A percentile compares a stretch with the other conserved stretches of the same genome.
These are phyloP conservation scores for Ganoderma leucocontextum DNA, from an alignment of 1,284 basidiomycete genomes.

Conservation along the genomic window DNA sequence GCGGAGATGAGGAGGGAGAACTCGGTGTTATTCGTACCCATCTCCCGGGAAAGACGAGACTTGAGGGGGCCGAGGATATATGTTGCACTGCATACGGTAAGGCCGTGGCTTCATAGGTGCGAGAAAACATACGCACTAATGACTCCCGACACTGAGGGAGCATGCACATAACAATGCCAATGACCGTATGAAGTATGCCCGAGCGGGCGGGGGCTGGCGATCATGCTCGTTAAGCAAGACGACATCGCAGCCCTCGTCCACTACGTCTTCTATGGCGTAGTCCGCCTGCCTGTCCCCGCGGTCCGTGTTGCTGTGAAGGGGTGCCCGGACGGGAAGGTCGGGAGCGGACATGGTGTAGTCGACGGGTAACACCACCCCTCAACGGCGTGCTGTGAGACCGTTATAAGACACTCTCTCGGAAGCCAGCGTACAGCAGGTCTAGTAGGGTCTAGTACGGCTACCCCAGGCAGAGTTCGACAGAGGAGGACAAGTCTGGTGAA, in stretches of 20 bases:
- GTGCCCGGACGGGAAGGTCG: constrained; percentile 15
- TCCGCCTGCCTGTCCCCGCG: constrained; percentile 16
- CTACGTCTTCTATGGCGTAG: constrained; percentile 17
- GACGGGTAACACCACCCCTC: not conserved
- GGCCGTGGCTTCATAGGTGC: not conserved
- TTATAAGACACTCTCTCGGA: not conserved
- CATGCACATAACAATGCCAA: constrained; percentile 79
- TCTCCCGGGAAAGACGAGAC: constrained; percentile 72
- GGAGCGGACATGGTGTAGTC: constrained; percentile 22
- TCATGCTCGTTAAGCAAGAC: constrained; percentile 30
- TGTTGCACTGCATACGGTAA: constrained; percentile 56
- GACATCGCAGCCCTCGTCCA: constrained; percentile 31
- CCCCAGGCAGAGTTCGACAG: not conserved
- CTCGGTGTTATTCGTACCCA: constrained; percentile 80
- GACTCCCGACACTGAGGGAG: constrained; percentile 76
- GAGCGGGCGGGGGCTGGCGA: constrained; percentile 30
- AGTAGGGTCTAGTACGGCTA: not conserved
- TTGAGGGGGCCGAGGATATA: constrained; percentile 82
- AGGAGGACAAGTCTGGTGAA: constrained; percentile 1
- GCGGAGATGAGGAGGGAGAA: constrained; percentile 81
- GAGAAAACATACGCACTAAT: constrained; percentile 62
- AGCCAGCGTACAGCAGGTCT: not conserved
- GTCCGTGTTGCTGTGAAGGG: constrained; percentile 11
- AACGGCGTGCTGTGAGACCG: not conserved
- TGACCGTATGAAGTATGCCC: constrained; percentile 58